These are phyloP conservation scores for Salix udensis DNA, from an alignment of 345 rosid genomes.

Conservation along the genomic window DNA sequence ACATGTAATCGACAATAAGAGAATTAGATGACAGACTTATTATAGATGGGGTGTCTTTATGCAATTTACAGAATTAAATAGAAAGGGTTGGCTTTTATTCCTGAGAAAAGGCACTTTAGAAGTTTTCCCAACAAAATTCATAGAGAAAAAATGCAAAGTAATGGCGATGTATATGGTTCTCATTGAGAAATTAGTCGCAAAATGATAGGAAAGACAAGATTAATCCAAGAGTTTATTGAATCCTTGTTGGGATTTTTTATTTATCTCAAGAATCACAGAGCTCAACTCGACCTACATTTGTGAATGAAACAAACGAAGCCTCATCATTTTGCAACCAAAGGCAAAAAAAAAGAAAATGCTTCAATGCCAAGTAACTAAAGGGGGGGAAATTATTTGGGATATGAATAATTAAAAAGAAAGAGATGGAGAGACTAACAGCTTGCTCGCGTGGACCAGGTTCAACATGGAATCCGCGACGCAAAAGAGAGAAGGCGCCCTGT, in stretches of 20 bases:
- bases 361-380: too few species aligned
- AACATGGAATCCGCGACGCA: conserved; percentile 71
- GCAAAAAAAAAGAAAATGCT: not conserved
- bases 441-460: conserved; percentile 83
- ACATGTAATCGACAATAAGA: too few species aligned
- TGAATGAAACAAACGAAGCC: not conserved
- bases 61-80: not conserved
- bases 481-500: conserved; percentile 35
- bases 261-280: not conserved
- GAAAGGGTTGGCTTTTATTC: not conserved
- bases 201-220: not conserved
- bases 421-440: conserved; percentile 54
- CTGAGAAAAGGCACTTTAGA: not conserved
- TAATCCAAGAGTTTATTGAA: not conserved
- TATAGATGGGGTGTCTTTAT: not conserved
- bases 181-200: not conserved
- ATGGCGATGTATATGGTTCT: not conserved
- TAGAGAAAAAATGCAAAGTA: not conserved
- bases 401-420: not conserved
- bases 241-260: not conserved
- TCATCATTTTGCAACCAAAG: too few species aligned
- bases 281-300: not conserved
- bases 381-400: not conserved
- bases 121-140: not conserved
- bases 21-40: too few species aligned